Conservation (phyloP, 192 early-diverging fungal genomes). For the Umbelopsis sp. region DNA sequence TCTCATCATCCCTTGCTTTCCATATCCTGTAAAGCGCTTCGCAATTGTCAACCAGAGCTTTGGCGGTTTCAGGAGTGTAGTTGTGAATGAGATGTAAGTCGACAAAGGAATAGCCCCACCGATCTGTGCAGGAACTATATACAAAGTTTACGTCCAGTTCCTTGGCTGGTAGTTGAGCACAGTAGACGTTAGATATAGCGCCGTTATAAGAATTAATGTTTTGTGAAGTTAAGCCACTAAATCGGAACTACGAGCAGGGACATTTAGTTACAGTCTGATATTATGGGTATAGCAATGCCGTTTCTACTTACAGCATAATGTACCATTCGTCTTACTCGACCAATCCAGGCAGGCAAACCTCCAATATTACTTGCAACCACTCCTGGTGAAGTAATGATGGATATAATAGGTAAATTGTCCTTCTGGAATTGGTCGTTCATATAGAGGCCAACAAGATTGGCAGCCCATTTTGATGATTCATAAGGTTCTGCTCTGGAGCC, state of each 20-base stretch:
- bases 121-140: slow-evolving; percentile 21
- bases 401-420: slow-evolving; percentile 34
- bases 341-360: slow-evolving; percentile 43
- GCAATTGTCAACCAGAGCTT: slow-evolving; percentile 21
- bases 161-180: slow-evolving; percentile 31
- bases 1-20: not conserved
- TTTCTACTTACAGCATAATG: slow-evolving; percentile 28
- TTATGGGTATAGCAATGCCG: not conserved
- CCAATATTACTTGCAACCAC: slow-evolving; percentile 56
- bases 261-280: not conserved
- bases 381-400: slow-evolving; percentile 54
- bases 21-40: slow-evolving; percentile 22
- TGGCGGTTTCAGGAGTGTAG: slow-evolving; percentile 1
- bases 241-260: slow-evolving; percentile 33
- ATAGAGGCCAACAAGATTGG: slow-evolving; percentile 45
- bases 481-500: slow-evolving; percentile 42
- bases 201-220: slow-evolving; percentile 52
- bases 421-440: slow-evolving; percentile 36
- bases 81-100: not conserved
- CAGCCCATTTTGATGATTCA: slow-evolving; percentile 59
- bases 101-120: slow-evolving; percentile 32
- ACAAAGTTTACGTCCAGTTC: not conserved
- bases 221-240: slow-evolving; percentile 47
- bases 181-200: slow-evolving; percentile 47
- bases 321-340: slow-evolving; percentile 9